Evolutionary conservation across 306 rosid genomes (phyloP).

Genomic region (Vigna hirtella): DNA sequence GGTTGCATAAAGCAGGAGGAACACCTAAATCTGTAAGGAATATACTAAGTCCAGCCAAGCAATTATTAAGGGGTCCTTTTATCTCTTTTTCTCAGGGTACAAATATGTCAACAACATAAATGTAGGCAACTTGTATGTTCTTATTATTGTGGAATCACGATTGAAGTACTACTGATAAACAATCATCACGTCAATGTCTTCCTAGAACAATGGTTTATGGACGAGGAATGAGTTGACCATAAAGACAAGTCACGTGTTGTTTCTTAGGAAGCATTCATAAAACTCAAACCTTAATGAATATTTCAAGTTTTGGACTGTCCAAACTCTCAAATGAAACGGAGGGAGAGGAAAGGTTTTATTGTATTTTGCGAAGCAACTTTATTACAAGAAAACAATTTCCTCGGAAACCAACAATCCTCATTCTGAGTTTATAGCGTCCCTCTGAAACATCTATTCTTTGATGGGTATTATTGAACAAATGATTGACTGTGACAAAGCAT

Average conservation of each 20-base stretch:
- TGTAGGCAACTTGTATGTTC: background rate
- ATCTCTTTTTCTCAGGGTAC: background rate
- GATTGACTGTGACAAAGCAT: background rate
- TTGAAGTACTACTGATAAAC: slow-evolving; percentile 2
- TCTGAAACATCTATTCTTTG: background rate
- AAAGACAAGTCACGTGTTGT: background rate
- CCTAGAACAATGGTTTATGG: background rate
- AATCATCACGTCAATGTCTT: background rate
- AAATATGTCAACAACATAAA: background rate
- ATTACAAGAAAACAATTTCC: slow-evolving; percentile 1
- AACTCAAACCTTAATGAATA: background rate
- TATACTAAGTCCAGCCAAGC: slow-evolving; percentile 18
- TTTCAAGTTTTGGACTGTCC: slow-evolving; percentile 20
- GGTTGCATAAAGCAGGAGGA: slow-evolving; percentile 9
- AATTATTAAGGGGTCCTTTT: background rate
- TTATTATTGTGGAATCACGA: background rate
- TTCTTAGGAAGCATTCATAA: slow-evolving; percentile 27
- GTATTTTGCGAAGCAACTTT: slow-evolving; percentile 14
- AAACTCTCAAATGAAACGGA: slow-evolving; percentile 6
- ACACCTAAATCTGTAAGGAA: slow-evolving; percentile 4
- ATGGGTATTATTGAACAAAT: background rate
- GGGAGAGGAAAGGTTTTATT: background rate
- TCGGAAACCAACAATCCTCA: slow-evolving; percentile 10
- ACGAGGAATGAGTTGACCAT: background rate
- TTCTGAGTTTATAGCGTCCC: slow-evolving; percentile 6